phyloP scores from a whole-genome alignment of 495 filamentous ascomycete species.

The Daldinia decipiens region DNA sequence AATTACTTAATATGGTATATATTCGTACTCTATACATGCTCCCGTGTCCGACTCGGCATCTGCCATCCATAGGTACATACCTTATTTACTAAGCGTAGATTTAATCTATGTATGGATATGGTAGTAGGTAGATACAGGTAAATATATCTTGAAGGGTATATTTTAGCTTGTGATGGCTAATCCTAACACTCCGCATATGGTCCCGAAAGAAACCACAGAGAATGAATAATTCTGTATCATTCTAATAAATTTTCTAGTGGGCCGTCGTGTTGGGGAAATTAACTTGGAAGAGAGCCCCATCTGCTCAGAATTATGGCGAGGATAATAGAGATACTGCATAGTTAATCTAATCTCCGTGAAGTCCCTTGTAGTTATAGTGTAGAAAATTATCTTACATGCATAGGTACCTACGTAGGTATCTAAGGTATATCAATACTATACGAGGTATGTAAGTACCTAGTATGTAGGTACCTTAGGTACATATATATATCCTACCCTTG shows the following conservation, averaged over 20 bases:
- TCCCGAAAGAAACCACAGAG: neutral
- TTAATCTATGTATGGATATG: too few species aligned
- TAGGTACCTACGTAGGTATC: neutral
- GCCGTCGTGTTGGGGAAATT: neutral
- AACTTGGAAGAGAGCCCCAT: neutral
- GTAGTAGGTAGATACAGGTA: too few species aligned
- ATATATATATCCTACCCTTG: neutral
- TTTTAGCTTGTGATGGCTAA: neutral
- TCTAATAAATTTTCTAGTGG: neutral
- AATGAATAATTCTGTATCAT: slow-evolving; percentile 3
- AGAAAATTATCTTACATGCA: neutral
- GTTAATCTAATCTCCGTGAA: slow-evolving; percentile 3
- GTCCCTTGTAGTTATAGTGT: neutral
- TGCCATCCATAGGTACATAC: neutral
- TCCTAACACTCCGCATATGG: neutral
- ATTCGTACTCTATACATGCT: neutral
- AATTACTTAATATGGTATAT: neutral
- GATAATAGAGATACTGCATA: slow-evolving; percentile 8
- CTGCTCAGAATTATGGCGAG: neutral
- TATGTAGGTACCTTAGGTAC: too few species aligned
- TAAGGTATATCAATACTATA: too few species aligned
- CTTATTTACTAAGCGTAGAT: neutral
- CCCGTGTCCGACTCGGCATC: neutral
- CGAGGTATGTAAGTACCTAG: too few species aligned
- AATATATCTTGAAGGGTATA: too few species aligned